Base-by-base conservation (phyloP, 2,329 filamentous ascomycete species). In the Colletotrichum truncatum region DNA sequence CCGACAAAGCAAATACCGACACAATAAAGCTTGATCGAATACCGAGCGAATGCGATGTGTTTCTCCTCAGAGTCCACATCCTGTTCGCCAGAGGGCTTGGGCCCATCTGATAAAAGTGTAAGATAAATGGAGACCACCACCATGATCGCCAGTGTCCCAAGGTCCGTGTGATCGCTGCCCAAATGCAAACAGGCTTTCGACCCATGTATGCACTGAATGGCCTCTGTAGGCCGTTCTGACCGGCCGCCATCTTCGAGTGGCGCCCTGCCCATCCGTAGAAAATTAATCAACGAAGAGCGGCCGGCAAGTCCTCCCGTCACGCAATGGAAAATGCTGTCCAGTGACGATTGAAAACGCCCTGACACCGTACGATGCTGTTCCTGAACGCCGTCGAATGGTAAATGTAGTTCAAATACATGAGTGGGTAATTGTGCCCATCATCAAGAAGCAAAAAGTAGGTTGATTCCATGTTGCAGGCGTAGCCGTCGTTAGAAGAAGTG, bases 401-500 rank as follows among this genome's bases (percentile, higher is more conserved):
- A 82, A 79, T 80, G 76, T 82, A 77, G 76, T 77, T 70, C 73
- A 78, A 83, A 83, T 85, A 86, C 83, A 85, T 80, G 78, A 80
- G 78, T 73, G 70, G 68, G 61, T 70, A 70, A 69, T 23, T 41
- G 16, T 48, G 48, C 66, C 64, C 57, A 52, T 59, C 55, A 64
- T 60, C 67, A 70, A 67, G 67, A 74, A 76, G 72, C 67, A 73
- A 73, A n/a, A 76, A 76, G 71, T 64, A 67, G 71, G 72, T 67
- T 68, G 66, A 68, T 69, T 62, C 64, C 68, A 64, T 67, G 45
- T 45, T 72, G 71, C 72, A 70, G 70, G 72, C 68, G 70, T 73
- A 66, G 65, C 65, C 71, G 70, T 85, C 81, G 80, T 95, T 88
- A 99, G 86, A 99, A 98, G 87, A 99, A 99, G 87, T 99, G 96